Percentiles rank a stretch among this genome's conserved stretches.
Conservation (phyloP, 495 filamentous ascomycete species). For the Tetracladium marchalianum region DNA sequence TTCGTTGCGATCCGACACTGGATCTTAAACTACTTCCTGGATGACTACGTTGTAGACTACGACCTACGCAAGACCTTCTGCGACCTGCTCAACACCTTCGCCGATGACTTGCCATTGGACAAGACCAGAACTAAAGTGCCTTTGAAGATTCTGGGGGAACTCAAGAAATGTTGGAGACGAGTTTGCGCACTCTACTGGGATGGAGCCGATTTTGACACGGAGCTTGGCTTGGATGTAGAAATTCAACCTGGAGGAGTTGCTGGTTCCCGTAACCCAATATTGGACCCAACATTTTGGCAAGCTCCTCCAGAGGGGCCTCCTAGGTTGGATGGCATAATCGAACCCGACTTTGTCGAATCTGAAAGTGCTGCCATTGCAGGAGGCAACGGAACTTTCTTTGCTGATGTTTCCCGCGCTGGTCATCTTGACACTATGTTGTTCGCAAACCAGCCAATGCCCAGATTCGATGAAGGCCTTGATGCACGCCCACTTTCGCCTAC, state of each 20-base stretch:
- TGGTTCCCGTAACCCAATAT: conserved; percentile 41
- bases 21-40: conserved; percentile 96
- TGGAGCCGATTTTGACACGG: conserved; percentile 44
- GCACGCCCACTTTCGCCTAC: conserved; percentile 31
- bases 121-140: conserved; percentile 54
- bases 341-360: conserved; percentile 27
- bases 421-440: conserved; percentile 18
- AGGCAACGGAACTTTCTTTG: conserved; percentile 29
- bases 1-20: conserved; percentile 96
- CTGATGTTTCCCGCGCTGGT: conserved; percentile 38
- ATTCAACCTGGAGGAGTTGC: conserved; percentile 67
- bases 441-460: not conserved
- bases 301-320: conserved; percentile 24
- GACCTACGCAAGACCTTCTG: conserved; percentile 74
- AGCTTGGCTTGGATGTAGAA: conserved; percentile 51
- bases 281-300: conserved; percentile 38
- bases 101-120: conserved; percentile 38
- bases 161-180: conserved; percentile 96
- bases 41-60: conserved; percentile 86
- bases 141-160: conserved; percentile 81
- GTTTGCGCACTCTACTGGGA: conserved; percentile 88
- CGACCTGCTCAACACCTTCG: conserved; percentile 67
- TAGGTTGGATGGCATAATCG: conserved; percentile 28
- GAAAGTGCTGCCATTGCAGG: conserved; percentile 19
- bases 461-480: no score